Base-by-base conservation (phyloP, 2,329 filamentous ascomycete genomes). In the Paracamarosporium sp. region DNA sequence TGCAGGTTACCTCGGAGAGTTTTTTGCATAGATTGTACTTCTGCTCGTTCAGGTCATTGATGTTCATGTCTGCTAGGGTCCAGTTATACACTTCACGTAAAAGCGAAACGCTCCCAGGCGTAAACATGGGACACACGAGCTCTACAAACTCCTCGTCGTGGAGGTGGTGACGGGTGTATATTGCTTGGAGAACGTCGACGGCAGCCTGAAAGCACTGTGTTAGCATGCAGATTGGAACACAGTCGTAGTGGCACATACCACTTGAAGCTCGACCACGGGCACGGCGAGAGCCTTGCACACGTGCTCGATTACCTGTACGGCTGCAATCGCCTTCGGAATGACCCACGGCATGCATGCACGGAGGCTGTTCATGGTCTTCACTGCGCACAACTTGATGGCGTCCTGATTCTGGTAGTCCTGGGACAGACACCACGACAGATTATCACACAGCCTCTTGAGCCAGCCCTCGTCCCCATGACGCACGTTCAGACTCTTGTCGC, bases 11-110 rank as follows among this genome's bases (percentile, higher is more conserved):
- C 85, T 99, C 95, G 1, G 93, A 93, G 45, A 98, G 86, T 77
- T 96, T 97, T 80, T 98, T 98, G 38, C 91, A 88, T 65, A 97
- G 88, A 54, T 92, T 88, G 74, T 99, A 98, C 73, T 93, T 96
- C 70, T 93, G 89, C 69, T 97, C 92, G 64, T 97, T 91, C 57
- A 97, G 87, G 66, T 97, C 90, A 57, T 91, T 86, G 3, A 91
- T 85, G 62, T 93, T 88, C 57, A 92, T 86, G 62, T 93, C 90
- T 41, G 94, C 88, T 11, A 87, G 78, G 4, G 92, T 91, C 90
- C 91, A 95, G 60, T 90, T 86, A 68, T 92, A 93, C 12, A 97
- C 83, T 57, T 88, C 86, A 60, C 85, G 86, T 65, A 93, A 86
- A 7, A 96, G 83, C 35, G 85, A 82, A 40, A 96, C 85, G 60